Base-by-base conservation (phyloP, 2,329 filamentous ascomycete genomes). In the Fusarium secorum region DNA sequence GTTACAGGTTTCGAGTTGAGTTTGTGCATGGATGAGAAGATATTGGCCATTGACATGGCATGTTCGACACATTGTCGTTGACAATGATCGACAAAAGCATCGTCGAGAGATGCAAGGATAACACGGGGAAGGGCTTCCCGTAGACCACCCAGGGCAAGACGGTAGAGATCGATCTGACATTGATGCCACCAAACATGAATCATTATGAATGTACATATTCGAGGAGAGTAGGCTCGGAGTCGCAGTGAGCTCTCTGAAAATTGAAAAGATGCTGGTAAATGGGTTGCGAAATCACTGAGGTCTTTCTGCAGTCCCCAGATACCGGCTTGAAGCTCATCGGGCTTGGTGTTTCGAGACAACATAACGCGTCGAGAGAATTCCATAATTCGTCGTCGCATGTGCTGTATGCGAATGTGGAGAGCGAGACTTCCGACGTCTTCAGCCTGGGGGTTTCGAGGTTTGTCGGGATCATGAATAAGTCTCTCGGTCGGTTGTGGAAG, bases 141-240 rank as follows among this genome's bases (percentile, higher is more conserved):
- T 36, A 88, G 80, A 1, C 86, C 86, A 0, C 81, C 80, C 11
- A 89, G 79, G 5, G 83, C 85, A 11, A 88, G 80, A 3, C 87
- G 85, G 68, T 87, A 88, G 5, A 89, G 79, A 72, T 89, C 87
- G 68, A 86, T 86, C 70, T 88, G 83, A 62, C 87, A 89, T 66
- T 88, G 87, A 32, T 85, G 81, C 86, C 86, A 88, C 85, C 85
- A 87, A 13, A 89, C 81, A 68, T 89, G 87, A 14, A 88, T 88
- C 86, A 88, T 88, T 72, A 88, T 80, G 64, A 87, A 89, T 44
- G 87, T 85, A 65, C 86, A 87, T 9, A 89, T 82, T 7, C 87
- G 81, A 4, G 86, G 85, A 2, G 87, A 89, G 71, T 88, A 89
- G 5, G 86, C 85, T 10, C 87, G 84, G 28, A 89, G 79, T 18